These are phyloP conservation scores for Botrytis aclada DNA, from an alignment of 2,329 filamentous ascomycete species.

Conservation along the genomic window DNA sequence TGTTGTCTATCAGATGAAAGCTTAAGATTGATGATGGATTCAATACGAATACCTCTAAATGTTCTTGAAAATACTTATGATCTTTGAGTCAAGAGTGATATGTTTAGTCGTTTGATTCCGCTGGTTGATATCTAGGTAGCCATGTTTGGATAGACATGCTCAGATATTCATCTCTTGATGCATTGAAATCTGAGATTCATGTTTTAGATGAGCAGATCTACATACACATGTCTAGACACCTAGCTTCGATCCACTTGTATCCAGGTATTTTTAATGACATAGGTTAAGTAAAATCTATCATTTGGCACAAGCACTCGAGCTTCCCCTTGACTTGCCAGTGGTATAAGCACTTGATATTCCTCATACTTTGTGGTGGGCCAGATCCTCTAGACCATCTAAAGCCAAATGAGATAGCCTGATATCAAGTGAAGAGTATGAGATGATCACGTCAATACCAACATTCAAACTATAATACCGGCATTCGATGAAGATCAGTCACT, in stretches of 20 bases:
- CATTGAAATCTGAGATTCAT: not conserved
- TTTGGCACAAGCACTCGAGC: not conserved
- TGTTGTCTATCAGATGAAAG: slow-evolving; percentile 5
- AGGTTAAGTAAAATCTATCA: not conserved
- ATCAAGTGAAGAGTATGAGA: not conserved
- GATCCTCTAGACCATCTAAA: not conserved
- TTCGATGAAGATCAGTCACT: not conserved
- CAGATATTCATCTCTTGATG: not conserved
- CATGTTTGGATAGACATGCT: not conserved
- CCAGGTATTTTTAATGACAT: not conserved
- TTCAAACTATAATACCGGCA: not conserved
- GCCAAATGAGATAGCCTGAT: not conserved
- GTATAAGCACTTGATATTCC: not conserved
- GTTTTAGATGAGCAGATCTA: not conserved
- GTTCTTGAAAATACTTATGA: not conserved
- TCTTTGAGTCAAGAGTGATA: not conserved
- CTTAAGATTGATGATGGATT: not conserved
- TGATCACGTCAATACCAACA: not conserved
- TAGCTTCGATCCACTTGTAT: not conserved
- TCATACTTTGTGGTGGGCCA: not conserved
- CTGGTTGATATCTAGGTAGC: too few species aligned
- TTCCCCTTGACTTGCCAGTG: not conserved
- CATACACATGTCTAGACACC: not conserved
- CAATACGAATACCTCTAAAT: not conserved
- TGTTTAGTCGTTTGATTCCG: not conserved